These are phyloP conservation scores for Arabidopsis thaliana DNA, from an alignment of 345 rosid genomes.

Conservation along the genomic window TAIR10.1 NC_003075.7:15856001-15856500, in stretches of 20 bases:
- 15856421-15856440: not conserved
- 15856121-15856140: constrained; percentile 26
- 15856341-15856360: constrained; percentile 16
- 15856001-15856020: constrained; percentile 4
- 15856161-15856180: too few relatives aligned
- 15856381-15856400: not conserved
- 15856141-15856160: not conserved
- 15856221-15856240: not conserved
- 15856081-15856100: constrained; percentile 34
- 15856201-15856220: not conserved
- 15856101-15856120: constrained; percentile 5
- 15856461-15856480: not conserved
- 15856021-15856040: constrained; percentile 14
- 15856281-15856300: not conserved
- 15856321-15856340: constrained; percentile 10
- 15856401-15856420: not conserved
- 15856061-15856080: not conserved
- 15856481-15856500: constrained; percentile 22
- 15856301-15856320: not conserved
- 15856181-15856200: constrained; percentile 1
- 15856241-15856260: not conserved
- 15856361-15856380: not conserved
- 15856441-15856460: not conserved
- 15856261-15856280: not conserved
- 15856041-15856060: constrained; percentile 9